Conservation (phyloP, 495 filamentous ascomycete species). For the Chlorociboria aeruginascens region DNA sequence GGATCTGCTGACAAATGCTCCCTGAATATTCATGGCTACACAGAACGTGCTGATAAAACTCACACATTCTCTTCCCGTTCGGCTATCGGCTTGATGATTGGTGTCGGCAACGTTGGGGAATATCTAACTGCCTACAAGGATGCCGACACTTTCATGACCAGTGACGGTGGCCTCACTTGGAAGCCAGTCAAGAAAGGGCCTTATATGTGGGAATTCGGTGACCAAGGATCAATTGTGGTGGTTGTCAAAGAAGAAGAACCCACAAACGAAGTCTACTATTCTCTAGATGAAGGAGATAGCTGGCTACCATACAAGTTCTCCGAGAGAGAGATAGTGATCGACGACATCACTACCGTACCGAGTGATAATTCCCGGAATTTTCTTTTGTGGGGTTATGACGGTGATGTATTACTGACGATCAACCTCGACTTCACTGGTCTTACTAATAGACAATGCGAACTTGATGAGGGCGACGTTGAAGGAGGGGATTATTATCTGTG, state of each 20-base stretch:
- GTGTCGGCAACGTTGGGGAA: slow-evolving; percentile 78
- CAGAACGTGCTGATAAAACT: slow-evolving; percentile 64
- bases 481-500: slow-evolving; percentile 71
- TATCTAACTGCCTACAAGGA: slow-evolving; percentile 46
- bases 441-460: slow-evolving; percentile 51
- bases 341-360: slow-evolving; percentile 75
- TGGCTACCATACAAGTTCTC: slow-evolving; percentile 70
- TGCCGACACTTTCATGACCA: slow-evolving; percentile 76
- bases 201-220: slow-evolving; percentile 89
- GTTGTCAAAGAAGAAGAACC: slow-evolving; percentile 51
- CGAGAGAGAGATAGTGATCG: slow-evolving; percentile 52
- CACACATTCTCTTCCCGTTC: slow-evolving; percentile 80
- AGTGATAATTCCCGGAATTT: slow-evolving; percentile 84
- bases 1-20: slow-evolving; percentile 53
- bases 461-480: slow-evolving; percentile 47
- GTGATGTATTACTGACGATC: slow-evolving; percentile 44
- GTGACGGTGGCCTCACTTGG: slow-evolving; percentile 85
- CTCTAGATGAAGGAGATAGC: slow-evolving; percentile 61
- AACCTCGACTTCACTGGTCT: slow-evolving; percentile 83
- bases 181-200: slow-evolving; percentile 67
- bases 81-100: slow-evolving; percentile 87
- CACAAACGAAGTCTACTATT: slow-evolving; percentile 63
- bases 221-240: slow-evolving; percentile 84
- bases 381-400: slow-evolving; percentile 67
- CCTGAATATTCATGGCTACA: slow-evolving; percentile 89